These are phyloP conservation scores for Mesembryanthemum crystallinum DNA, from an alignment of 148 eudicot species.

Conservation along the genomic window DNA sequence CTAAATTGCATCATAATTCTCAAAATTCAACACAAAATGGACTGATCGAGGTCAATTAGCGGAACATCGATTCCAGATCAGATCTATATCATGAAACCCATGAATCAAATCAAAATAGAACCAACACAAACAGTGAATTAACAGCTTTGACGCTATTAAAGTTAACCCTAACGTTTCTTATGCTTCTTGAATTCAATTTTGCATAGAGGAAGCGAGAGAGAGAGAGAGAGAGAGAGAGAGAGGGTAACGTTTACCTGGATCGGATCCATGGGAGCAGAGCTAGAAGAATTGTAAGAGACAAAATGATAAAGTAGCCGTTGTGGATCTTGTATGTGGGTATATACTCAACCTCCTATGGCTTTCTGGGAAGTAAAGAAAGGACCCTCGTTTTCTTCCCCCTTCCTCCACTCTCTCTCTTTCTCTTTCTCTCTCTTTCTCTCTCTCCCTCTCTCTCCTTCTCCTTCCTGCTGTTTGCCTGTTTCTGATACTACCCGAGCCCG, in stretches of 20 bases:
- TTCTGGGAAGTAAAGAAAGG: neutral
- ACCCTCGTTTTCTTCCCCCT: neutral
- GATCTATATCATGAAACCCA: neutral
- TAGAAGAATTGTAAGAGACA: neutral
- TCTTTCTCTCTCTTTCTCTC: too few species aligned
- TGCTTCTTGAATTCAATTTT: neutral
- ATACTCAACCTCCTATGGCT: neutral
- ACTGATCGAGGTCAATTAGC: neutral
- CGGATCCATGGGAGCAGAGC: slow-evolving; percentile 31
- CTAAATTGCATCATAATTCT: neutral
- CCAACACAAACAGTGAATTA: neutral
- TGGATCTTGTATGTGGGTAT: neutral
- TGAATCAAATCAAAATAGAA: neutral
- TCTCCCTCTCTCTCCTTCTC: neutral
- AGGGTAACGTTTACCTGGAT: slow-evolving; percentile 30
- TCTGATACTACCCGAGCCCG: slow-evolving; percentile 12
- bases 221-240: neutral
- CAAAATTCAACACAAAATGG: neutral
- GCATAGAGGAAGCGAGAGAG: too few species aligned
- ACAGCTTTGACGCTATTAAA: neutral
- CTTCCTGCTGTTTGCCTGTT: neutral
- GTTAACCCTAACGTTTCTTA: neutral
- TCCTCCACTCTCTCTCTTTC: too few species aligned
- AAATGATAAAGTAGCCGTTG: neutral
- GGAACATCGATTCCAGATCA: neutral